phyloP scores from a whole-genome alignment of 495 filamentous ascomycete species.

The Lepraria neglecta region DNA sequence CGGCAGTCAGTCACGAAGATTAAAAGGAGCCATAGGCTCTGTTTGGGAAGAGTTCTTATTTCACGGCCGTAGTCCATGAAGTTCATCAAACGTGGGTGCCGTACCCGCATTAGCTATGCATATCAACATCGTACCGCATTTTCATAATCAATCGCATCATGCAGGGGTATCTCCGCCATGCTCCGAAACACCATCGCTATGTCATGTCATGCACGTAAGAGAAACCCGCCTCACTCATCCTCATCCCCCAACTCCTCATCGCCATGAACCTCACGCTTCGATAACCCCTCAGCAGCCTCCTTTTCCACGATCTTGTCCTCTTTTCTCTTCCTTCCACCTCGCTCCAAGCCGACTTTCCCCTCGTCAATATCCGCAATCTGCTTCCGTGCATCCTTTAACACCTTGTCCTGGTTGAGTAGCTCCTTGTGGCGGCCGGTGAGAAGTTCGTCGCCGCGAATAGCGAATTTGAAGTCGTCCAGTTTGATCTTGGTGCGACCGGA shows the following conservation, averaged over 20 bases:
- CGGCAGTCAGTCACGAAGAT: no score
- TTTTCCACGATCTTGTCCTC: conserved; percentile 13
- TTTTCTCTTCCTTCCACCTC: conserved; percentile 30
- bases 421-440: conserved; percentile 89
- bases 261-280: conserved; percentile 21
- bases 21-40: no score
- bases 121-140: neutral
- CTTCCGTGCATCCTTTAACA: conserved; percentile 70
- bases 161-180: conserved; percentile 10
- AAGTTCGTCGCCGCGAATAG: conserved; percentile 71
- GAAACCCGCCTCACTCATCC: conserved; percentile 9
- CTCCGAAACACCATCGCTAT: conserved; percentile 16
- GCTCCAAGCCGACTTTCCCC: conserved; percentile 33
- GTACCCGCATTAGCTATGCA: neutral
- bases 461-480: conserved; percentile 94
- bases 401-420: conserved; percentile 71
- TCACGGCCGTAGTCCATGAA: no score
- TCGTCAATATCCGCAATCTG: conserved; percentile 51
- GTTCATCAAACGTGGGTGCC: no score
- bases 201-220: neutral
- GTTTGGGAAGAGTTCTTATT: no score
- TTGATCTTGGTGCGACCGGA: conserved; percentile 90
- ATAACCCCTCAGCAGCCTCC: conserved; percentile 11
- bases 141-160: neutral
- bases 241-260: conserved; percentile 26